These are phyloP conservation scores for Plenodomus tracheiphilus DNA, from an alignment of 2,329 filamentous ascomycete species.

Conservation along the genomic window DNA sequence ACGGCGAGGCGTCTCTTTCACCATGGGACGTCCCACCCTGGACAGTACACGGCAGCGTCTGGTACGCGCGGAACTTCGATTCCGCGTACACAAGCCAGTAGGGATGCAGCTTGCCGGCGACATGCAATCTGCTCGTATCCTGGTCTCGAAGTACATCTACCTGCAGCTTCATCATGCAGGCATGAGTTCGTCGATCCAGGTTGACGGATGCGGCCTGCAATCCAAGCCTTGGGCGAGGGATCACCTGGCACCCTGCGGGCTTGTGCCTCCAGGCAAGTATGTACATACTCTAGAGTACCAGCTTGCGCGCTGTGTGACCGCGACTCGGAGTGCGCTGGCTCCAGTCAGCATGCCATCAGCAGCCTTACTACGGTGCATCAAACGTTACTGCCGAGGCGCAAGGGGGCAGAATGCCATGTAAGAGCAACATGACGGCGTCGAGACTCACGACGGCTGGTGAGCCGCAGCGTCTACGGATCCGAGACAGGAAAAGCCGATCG, in stretches of 20 bases:
- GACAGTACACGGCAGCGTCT: constrained; percentile 2
- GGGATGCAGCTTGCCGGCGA: not conserved
- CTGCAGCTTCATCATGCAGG: not conserved
- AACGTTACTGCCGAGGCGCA: constrained; percentile 10
- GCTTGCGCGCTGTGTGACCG: too few relatives aligned
- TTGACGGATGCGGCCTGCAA: constrained; percentile 13
- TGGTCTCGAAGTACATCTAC: not conserved
- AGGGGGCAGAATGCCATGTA: constrained; percentile 5
- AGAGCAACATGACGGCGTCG: constrained; percentile 14
- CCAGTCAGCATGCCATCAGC: constrained; percentile 28
- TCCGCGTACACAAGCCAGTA: constrained; percentile 4
- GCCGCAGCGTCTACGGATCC: not conserved
- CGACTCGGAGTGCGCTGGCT: constrained; percentile 35
- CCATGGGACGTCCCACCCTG: constrained; percentile 2
- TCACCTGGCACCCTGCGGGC: constrained; percentile 8
- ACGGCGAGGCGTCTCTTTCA: not conserved
- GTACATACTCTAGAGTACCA: too few relatives aligned
- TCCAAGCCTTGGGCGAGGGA: constrained; percentile 7
- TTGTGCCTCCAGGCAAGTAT: constrained; percentile 10
- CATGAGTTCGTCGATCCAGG: constrained; percentile 9
- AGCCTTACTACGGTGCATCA: constrained; percentile 16
- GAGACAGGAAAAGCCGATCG: not conserved
- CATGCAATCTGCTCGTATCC: not conserved
- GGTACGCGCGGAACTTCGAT: not conserved
- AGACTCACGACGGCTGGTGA: constrained; percentile 4